A percentile compares a stretch with the other conserved stretches of the same genome.
phyloP scores from a whole-genome alignment of 2,329 filamentous ascomycete species.

The Botrytis hyacinthi region DNA sequence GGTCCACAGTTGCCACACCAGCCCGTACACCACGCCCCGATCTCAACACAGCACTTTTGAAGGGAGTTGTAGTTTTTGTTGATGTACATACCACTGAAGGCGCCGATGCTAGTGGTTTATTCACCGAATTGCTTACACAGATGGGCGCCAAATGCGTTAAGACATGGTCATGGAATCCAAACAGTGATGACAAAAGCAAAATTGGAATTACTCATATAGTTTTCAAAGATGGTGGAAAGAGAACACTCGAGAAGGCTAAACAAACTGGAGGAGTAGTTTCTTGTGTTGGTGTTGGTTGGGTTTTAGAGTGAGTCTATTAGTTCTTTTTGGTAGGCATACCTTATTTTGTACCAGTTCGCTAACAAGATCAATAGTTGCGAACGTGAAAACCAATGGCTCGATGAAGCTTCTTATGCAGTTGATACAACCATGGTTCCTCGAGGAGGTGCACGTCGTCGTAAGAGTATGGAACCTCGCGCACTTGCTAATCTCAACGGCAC shows the following conservation, averaged over 20 bases:
- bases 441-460: conserved; percentile 68
- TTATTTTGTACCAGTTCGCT: conserved; percentile 36
- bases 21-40: conserved; percentile 56
- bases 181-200: conserved; percentile 44
- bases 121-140: conserved; percentile 72
- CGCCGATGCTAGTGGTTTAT: conserved; percentile 76
- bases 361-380: conserved; percentile 58
- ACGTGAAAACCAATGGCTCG: conserved; percentile 71
- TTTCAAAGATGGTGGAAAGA: conserved; percentile 80
- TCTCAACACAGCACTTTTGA: conserved; percentile 54
- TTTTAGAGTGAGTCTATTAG: conserved; percentile 68
- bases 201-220: conserved; percentile 84
- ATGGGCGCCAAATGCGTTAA: conserved; percentile 81
- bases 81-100: conserved; percentile 83
- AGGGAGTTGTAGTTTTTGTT: conserved; percentile 74
- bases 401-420: conserved; percentile 67
- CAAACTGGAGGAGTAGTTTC: conserved; percentile 71
- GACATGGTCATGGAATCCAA: conserved; percentile 67
- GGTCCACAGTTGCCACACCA: conserved; percentile 56
- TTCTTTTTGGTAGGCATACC: neutral
- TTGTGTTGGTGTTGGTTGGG: conserved; percentile 86
- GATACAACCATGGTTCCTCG: conserved; percentile 67
- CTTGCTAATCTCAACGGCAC: conserved; percentile 68
- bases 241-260: conserved; percentile 77
- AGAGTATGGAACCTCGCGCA: conserved; percentile 76